Evolutionary conservation across 768 basidiomycete species (phyloP), one percentile per base, ranked within the genome.

Genomic region (Boletales sp.): DNA sequence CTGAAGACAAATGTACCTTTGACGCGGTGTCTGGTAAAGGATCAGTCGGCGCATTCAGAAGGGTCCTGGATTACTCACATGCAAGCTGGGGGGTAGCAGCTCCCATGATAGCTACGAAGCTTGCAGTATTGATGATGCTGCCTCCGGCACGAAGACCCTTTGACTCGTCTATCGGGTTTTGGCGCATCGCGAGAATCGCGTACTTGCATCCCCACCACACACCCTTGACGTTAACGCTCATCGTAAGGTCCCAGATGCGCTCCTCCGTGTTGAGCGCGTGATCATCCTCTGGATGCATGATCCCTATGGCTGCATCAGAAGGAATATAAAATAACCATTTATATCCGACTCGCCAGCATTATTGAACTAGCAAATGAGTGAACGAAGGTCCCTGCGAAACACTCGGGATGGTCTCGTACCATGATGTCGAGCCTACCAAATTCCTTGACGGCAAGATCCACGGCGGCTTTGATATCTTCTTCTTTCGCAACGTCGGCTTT

Each of bases 171-270:
- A 81, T 81, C 11, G 90, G 81, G 70, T 99, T 99, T 54, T 90
- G 71, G 53, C 91, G 85, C 95, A 99, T 99, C 34, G 96, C 96
- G 45, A 86, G 75, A 64, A 99, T 94, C 6, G 95, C 96, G 63
- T 98, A 86, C 72, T 97, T 98, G 78, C 89, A 94, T 31, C 96
- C 96, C 86, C 87, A 99, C 96, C 95, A 98, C 52, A 98, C 96
- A 45, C 96, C 96, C 72, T 98, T 99, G 63, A 95, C 82, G 68
- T 98, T 98, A 74, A 97, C 84, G 55, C 86, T 80, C 86, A 90
- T 90, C 2, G 90, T 92, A 50, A 92, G 74, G 64, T 91, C 90
- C 95, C 96, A 99, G 70, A 98, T 92, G 44, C 78, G 81, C 71
- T 99, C 96, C 65, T 95, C 93, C 15, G 96, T 99, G 68, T 92